These are phyloP conservation scores for Pluteus cervinus DNA, from an alignment of 768 basidiomycete genomes.

Conservation along the genomic window DNA sequence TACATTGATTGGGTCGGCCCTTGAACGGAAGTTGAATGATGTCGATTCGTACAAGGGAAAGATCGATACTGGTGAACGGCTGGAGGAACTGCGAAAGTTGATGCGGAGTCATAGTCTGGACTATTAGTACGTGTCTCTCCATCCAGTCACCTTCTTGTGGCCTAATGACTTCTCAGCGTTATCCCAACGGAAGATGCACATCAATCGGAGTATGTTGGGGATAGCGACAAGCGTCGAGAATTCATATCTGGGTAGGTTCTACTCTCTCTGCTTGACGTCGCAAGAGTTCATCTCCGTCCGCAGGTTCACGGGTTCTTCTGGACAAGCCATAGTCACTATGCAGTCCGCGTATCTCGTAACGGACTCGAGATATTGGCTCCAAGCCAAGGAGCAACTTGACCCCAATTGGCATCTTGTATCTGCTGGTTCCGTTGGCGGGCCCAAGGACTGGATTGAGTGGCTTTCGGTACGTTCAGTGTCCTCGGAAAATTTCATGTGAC, in stretches of 20 bases:
- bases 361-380: constrained; percentile 81
- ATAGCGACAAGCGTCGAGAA: constrained; percentile 70
- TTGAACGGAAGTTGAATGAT: constrained; percentile 65
- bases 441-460: constrained; percentile 79
- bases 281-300: constrained; percentile 1
- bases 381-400: constrained; percentile 68
- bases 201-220: constrained; percentile 74
- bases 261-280: neutral
- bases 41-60: constrained; percentile 45
- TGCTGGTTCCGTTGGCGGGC: constrained; percentile 45
- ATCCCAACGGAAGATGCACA: constrained; percentile 81
- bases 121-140: constrained; percentile 56
- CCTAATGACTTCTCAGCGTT: constrained; percentile 36
- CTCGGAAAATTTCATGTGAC: neutral
- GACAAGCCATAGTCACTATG: constrained; percentile 64
- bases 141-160: constrained; percentile 4
- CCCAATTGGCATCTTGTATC: constrained; percentile 65
- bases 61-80: constrained; percentile 52
- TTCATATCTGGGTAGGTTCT: constrained; percentile 69
- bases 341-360: constrained; percentile 67
- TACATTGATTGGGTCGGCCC: constrained; percentile 71
- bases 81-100: constrained; percentile 55
- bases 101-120: constrained; percentile 68
- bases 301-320: constrained; percentile 42
- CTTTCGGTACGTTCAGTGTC: constrained; percentile 41